Evolutionary conservation across 2,329 filamentous ascomycete genomes (phyloP).

Genomic region (Diplocarpon mali): DNA sequence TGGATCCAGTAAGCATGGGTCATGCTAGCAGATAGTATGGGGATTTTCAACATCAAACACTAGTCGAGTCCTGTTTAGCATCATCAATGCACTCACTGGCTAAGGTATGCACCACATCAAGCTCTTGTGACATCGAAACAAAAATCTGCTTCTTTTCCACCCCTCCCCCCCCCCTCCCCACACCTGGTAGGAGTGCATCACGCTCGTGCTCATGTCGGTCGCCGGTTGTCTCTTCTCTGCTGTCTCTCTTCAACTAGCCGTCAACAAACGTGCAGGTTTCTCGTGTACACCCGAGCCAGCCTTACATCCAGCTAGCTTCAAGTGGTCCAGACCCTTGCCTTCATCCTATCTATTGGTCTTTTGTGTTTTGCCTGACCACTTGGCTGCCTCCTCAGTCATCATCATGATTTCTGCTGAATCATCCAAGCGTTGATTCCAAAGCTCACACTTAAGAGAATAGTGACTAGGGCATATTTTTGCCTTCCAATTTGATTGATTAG

Average conservation of each 20-base stretch:
- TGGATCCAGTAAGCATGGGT: slow-evolving; percentile 21
- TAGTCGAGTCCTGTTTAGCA: slow-evolving; percentile 23
- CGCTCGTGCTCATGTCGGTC: slow-evolving; percentile 24
- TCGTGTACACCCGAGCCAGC: slow-evolving; percentile 21
- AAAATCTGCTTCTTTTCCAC: slow-evolving; percentile 12
- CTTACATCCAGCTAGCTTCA: slow-evolving; percentile 19
- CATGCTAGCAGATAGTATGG: slow-evolving; percentile 22
- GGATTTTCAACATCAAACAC: slow-evolving; percentile 28
- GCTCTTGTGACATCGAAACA: slow-evolving; percentile 9
- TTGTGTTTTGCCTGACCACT: slow-evolving; percentile 4
- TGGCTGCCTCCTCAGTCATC: too few species aligned
- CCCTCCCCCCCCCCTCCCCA: slow-evolving; percentile 11
- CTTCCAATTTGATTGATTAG: slow-evolving; percentile 13
- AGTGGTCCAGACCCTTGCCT: slow-evolving; percentile 13
- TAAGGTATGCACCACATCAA: slow-evolving; percentile 16
- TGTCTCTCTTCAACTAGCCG: slow-evolving; percentile 22
- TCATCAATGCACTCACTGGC: slow-evolving; percentile 25
- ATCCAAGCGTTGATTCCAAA: too few species aligned
- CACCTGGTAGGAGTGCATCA: slow-evolving; percentile 15
- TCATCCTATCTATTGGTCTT: slow-evolving; percentile 19
- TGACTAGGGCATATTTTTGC: too few species aligned
- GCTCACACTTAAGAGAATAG: too few species aligned
- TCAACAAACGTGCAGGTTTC: slow-evolving; percentile 21
- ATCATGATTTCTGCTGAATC: too few species aligned
- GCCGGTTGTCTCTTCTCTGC: slow-evolving; percentile 20